These are phyloP conservation scores for Penicillium paneum DNA, from an alignment of 2,329 filamentous ascomycete genomes.

Conservation along the genomic window DNA sequence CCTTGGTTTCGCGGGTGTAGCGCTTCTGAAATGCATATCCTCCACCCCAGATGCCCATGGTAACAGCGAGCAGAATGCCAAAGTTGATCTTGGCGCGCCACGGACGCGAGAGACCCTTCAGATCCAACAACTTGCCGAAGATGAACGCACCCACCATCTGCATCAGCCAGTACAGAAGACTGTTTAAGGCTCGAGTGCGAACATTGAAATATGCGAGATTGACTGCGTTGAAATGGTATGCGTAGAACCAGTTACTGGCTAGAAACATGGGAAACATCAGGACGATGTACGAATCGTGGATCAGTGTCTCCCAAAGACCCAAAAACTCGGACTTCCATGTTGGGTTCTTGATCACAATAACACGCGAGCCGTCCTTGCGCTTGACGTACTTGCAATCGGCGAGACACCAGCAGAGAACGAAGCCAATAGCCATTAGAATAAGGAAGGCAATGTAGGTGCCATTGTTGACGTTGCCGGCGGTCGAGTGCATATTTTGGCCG, in stretches of 20 bases:
- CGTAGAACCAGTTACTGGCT: constrained; percentile 75
- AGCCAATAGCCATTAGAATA: constrained; percentile 73
- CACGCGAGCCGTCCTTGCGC: constrained; percentile 71
- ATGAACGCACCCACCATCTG: constrained; percentile 74
- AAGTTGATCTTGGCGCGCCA: constrained; percentile 65
- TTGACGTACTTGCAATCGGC: constrained; percentile 69
- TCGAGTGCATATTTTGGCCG: constrained; percentile 46
- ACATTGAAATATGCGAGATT: constrained; percentile 70
- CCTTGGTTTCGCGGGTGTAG: constrained; percentile 51
- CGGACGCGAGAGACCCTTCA: constrained; percentile 57
- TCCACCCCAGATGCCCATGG: constrained; percentile 77
- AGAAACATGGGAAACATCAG: constrained; percentile 79
- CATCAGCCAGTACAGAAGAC: constrained; percentile 71
- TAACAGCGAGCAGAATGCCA: constrained; percentile 62
- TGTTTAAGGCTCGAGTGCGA: constrained; percentile 73
- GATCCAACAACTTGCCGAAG: constrained; percentile 70
- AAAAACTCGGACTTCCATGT: constrained; percentile 76
- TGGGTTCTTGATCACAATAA: constrained; percentile 88
- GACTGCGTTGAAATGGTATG: constrained; percentile 73
- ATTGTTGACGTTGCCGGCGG: constrained; percentile 50
- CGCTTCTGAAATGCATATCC: constrained; percentile 72
- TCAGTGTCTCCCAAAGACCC: constrained; percentile 71
- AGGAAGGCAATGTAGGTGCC: constrained; percentile 89
- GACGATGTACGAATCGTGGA: constrained; percentile 68
- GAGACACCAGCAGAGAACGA: constrained; percentile 65